These are phyloP conservation scores for Alternaria rosae DNA, from an alignment of 2,329 filamentous ascomycete genomes.

Conservation along the genomic window DNA sequence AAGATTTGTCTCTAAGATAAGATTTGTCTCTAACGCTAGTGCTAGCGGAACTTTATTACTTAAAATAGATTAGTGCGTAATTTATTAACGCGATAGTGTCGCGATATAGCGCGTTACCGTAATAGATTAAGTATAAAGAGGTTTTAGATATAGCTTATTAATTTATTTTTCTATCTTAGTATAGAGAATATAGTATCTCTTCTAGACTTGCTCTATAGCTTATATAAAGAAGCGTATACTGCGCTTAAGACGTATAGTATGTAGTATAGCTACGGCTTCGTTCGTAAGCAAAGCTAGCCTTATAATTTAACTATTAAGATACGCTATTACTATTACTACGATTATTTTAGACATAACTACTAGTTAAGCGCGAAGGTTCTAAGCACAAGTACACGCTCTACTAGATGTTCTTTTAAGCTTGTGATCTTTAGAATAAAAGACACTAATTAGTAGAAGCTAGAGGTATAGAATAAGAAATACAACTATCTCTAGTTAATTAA, in stretches of 20 bases:
- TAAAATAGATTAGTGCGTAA: slow-evolving; percentile 14
- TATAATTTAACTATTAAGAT: slow-evolving; percentile 19
- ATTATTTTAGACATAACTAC: neutral
- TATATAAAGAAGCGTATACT: slow-evolving; percentile 23
- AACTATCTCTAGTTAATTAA: slow-evolving; percentile 17
- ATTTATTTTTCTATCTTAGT: slow-evolving; percentile 1
- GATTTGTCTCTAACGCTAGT: slow-evolving; percentile 11
- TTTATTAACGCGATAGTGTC: slow-evolving; percentile 10
- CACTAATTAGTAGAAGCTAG: slow-evolving; percentile 12
- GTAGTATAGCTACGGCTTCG: slow-evolving; percentile 22
- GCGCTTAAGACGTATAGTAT: slow-evolving; percentile 21
- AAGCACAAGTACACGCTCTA: slow-evolving; percentile 17
- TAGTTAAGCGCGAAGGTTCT: slow-evolving; percentile 9
- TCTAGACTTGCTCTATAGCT: slow-evolving; percentile 15
- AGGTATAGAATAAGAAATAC: slow-evolving; percentile 15
- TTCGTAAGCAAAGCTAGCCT: slow-evolving; percentile 20
- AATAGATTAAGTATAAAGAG: neutral
- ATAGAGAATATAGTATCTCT: slow-evolving; percentile 17
- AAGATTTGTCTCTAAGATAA: too few relatives aligned
- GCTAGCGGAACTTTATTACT: slow-evolving; percentile 7
- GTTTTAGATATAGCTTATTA: too few relatives aligned
- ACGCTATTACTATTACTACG: slow-evolving; percentile 16
- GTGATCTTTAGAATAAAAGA: slow-evolving; percentile 19
- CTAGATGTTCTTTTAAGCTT: slow-evolving; percentile 15
- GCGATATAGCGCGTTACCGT: slow-evolving; percentile 13